phyloP scores from a whole-genome alignment of 139 green algal species.

The Ettlia oleoabundans region DNA sequence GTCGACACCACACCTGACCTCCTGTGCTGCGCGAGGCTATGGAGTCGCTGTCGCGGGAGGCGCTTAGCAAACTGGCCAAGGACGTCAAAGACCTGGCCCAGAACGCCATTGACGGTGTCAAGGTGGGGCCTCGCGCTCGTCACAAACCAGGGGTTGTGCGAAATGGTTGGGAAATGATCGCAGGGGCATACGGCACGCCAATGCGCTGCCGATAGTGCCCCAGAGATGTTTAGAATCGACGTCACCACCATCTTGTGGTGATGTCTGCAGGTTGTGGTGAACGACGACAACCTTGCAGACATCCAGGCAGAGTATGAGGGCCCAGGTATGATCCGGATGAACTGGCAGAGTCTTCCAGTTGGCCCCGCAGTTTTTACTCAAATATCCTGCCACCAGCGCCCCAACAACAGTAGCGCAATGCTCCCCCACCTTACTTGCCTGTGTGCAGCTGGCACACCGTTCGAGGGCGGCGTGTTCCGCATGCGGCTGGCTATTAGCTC shows the following conservation, averaged over 20 bases:
- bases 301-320: constrained; percentile 90
- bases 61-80: constrained; percentile 71
- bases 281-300: constrained; percentile 88
- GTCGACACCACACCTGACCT: no score
- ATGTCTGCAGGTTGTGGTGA: constrained; percentile 70
- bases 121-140: no score
- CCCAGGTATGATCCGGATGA: no score
- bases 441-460: constrained; percentile 85
- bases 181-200: background rate
- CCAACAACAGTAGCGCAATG: no score
- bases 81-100: constrained; percentile 70
- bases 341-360: no score
- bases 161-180: no score
- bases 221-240: constrained; percentile 3
- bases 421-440: background rate
- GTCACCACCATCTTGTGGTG: background rate
- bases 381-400: no score
- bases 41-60: constrained; percentile 22
- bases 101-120: constrained; percentile 78
- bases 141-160: no score
- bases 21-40: background rate
- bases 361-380: no score
- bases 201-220: background rate
- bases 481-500: constrained; percentile 75
- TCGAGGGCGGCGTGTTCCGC: constrained; percentile 87